Conservation (phyloP, 2,329 filamentous ascomycete species). For the Zasmidium cellare region DNA sequence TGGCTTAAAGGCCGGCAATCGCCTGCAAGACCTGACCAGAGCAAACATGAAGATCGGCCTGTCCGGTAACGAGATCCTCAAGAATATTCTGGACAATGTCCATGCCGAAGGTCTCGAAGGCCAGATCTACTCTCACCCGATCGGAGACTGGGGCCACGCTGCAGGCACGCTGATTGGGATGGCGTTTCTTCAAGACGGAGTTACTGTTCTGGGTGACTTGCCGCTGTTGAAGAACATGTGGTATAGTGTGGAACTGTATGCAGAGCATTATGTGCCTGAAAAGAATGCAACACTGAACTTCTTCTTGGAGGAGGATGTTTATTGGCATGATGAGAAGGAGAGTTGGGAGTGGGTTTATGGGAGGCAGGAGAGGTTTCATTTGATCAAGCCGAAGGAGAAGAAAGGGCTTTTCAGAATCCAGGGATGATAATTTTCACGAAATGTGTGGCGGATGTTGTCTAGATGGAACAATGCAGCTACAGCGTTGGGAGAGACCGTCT, state of each 20-base stretch:
- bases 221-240: constrained; percentile 19
- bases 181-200: constrained; percentile 21
- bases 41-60: constrained; percentile 16
- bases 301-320: constrained; percentile 24
- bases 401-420: not conserved
- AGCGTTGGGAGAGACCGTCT: too few relatives aligned
- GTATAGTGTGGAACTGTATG: constrained; percentile 22
- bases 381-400: constrained; percentile 11
- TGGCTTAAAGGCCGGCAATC: constrained; percentile 18
- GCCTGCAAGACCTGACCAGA: constrained; percentile 22
- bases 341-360: constrained; percentile 23
- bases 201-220: constrained; percentile 21
- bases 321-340: constrained; percentile 17
- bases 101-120: constrained; percentile 13
- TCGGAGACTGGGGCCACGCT: constrained; percentile 25
- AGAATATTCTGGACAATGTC: constrained; percentile 9
- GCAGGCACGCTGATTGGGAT: constrained; percentile 23
- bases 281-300: constrained; percentile 19
- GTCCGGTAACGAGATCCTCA: constrained; percentile 19
- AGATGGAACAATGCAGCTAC: too few relatives aligned
- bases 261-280: constrained; percentile 19
- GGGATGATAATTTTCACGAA: too few relatives aligned
- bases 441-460: too few relatives aligned
- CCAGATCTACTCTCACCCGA: constrained; percentile 22
- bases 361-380: constrained; percentile 22